Evolutionary conservation across 2,329 filamentous ascomycete genomes (phyloP).

Genomic region (Xylogone sp.): DNA sequence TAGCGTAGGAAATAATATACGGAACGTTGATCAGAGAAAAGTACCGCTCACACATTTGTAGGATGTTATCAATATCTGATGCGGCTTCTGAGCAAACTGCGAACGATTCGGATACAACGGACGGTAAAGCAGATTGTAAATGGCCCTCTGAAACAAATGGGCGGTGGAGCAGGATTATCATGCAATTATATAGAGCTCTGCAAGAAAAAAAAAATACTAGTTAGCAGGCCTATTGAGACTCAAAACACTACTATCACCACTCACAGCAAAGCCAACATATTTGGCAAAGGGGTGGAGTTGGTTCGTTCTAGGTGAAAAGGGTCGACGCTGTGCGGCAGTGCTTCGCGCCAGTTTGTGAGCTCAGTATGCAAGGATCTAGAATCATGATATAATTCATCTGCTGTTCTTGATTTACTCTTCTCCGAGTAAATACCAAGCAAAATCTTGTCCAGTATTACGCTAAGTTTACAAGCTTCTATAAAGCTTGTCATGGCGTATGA

Average conservation of each 20-base stretch:
- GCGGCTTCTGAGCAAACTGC: conserved; percentile 43
- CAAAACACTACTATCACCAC: no score
- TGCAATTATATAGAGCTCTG: conserved; percentile 44
- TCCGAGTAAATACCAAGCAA: conserved; percentile 36
- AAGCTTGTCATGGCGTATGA: conserved; percentile 39
- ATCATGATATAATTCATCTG: conserved; percentile 32
- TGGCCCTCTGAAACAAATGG: conserved; percentile 49
- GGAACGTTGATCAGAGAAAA: conserved; percentile 45
- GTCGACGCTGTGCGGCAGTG: conserved; percentile 38
- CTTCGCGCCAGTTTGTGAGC: conserved; percentile 37
- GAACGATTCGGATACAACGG: conserved; percentile 40
- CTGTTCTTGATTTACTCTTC: conserved; percentile 13
- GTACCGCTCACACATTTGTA: conserved; percentile 39
- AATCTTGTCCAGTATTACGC: conserved; percentile 43
- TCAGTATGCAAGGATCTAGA: conserved; percentile 35
- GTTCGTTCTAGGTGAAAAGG: conserved; percentile 28
- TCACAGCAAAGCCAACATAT: conserved; percentile 39
- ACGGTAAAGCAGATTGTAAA: conserved; percentile 37
- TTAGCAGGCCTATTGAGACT: no score
- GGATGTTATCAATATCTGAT: conserved; percentile 37
- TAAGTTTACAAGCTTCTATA: conserved; percentile 35
- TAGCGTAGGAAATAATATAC: conserved; percentile 53
- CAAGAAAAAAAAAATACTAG: conserved; percentile 3
- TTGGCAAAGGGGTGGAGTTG: conserved; percentile 36
- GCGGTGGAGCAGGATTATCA: conserved; percentile 49